These are phyloP conservation scores for Rubus idaeus DNA, from an alignment of 306 rosid genomes.

Conservation along the genomic window DNA sequence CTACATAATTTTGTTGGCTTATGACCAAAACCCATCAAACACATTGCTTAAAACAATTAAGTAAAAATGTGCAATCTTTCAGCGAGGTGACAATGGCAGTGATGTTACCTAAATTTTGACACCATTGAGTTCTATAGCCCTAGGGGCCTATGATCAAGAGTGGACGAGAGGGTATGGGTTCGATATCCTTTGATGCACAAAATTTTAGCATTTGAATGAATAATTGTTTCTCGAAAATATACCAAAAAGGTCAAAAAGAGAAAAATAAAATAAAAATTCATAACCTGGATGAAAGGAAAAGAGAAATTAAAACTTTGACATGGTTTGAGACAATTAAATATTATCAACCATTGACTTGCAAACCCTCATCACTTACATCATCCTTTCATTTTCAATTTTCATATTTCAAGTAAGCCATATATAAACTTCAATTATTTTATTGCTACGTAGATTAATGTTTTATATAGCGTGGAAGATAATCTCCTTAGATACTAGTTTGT, in stretches of 20 bases:
- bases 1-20: not conserved
- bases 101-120: not conserved
- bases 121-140: too few species aligned
- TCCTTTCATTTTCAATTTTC: not conserved
- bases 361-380: conserved; percentile 1
- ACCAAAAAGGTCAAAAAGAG: too few species aligned
- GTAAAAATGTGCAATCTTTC: too few species aligned
- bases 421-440: not conserved
- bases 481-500: not conserved
- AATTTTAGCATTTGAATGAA: too few species aligned
- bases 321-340: not conserved
- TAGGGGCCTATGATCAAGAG: too few species aligned
- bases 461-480: not conserved
- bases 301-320: not conserved
- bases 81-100: not conserved
- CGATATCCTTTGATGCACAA: too few species aligned
- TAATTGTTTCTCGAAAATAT: too few species aligned
- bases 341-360: not conserved
- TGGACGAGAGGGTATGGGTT: too few species aligned
- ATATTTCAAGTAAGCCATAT: not conserved
- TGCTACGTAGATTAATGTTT: not conserved
- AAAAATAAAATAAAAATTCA: too few species aligned
- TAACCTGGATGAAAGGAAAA: too few species aligned
- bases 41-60: too few species aligned
- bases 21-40: too few species aligned